Evolutionary conservation across 2,329 filamentous ascomycete genomes (phyloP).

Genomic region (Grosmannia penicillata): DNA sequence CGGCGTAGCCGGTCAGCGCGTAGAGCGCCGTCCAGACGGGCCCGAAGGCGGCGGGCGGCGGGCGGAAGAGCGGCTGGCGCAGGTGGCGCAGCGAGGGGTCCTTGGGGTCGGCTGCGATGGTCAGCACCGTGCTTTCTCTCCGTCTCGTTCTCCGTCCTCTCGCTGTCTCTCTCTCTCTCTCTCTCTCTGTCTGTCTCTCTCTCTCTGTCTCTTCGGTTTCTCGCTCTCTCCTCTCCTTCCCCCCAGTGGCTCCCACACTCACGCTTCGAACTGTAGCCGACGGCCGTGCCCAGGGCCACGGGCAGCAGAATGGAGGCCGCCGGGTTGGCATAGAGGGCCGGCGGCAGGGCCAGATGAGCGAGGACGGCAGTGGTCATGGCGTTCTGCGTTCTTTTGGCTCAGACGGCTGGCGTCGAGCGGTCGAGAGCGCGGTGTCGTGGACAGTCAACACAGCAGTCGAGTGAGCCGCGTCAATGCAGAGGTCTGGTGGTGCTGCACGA

Average conservation of each 20-base stretch:
- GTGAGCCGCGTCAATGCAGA: no score
- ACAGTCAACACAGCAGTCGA: no score
- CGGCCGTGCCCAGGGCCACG: conserved; percentile 54
- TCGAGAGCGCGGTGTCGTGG: no score
- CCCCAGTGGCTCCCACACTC: conserved; percentile 16
- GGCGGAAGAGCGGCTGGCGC: conserved; percentile 51
- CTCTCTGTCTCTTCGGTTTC: neutral
- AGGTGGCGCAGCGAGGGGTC: conserved; percentile 18
- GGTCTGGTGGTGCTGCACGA: no score
- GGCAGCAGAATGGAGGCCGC: conserved; percentile 64
- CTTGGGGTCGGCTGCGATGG: conserved; percentile 3
- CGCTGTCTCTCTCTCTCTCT: no score
- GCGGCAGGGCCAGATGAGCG: conserved; percentile 61
- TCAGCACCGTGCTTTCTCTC: neutral
- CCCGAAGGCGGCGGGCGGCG: conserved; percentile 46
- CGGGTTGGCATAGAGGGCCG: conserved; percentile 54
- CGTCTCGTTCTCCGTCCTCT: neutral
- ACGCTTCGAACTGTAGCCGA: conserved; percentile 57
- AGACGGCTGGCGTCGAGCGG: no score
- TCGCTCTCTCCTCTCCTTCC: neutral
- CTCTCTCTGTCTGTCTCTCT: no score
- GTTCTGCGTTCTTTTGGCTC: no score
- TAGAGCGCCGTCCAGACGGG: conserved; percentile 55
- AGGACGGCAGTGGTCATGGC: conserved; percentile 61
- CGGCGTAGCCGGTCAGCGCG: conserved; percentile 74